These are phyloP conservation scores for Tephrocybe sp. DNA, from an alignment of 768 basidiomycete genomes.

Conservation along the genomic window DNA sequence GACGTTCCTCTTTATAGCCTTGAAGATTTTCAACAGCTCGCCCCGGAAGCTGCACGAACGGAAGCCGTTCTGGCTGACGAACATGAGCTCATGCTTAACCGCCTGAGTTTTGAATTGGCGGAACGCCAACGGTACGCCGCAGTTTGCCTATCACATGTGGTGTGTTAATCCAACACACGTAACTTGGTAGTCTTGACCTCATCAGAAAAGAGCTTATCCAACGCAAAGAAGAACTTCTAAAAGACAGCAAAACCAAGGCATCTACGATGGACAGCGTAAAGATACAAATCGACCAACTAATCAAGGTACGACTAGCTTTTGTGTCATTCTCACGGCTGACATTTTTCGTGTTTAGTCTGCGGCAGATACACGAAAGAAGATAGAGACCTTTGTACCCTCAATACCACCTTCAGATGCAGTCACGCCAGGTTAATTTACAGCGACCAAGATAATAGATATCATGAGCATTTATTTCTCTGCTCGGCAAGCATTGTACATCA, in stretches of 20 bases:
- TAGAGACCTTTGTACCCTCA: constrained; percentile 61
- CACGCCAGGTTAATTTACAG: constrained; percentile 12
- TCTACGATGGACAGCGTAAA: constrained; percentile 77
- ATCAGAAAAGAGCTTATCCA: constrained; percentile 63
- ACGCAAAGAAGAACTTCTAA: constrained; percentile 77
- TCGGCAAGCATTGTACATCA: constrained; percentile 15
- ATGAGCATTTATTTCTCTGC: constrained; percentile 11
- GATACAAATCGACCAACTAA: constrained; percentile 68
- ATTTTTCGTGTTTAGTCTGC: constrained; percentile 47
- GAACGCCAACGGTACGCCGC: constrained; percentile 77
- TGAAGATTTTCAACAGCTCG: constrained; percentile 65
- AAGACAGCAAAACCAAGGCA: constrained; percentile 73
- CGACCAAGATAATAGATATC: not conserved
- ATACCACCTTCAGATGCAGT: constrained; percentile 24
- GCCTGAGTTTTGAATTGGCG: constrained; percentile 81
- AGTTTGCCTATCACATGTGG: constrained; percentile 11
- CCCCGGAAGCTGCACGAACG: constrained; percentile 65
- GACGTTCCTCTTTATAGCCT: constrained; percentile 74
- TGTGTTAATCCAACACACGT: not conserved
- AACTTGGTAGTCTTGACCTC: constrained; percentile 61
- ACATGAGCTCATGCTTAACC: constrained; percentile 86
- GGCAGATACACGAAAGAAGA: constrained; percentile 71
- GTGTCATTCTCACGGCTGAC: constrained; percentile 8
- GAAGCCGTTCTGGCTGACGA: constrained; percentile 60
- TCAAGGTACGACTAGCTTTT: constrained; percentile 50